phyloP scores from a whole-genome alignment of 441 rosid species.

The Croton setiger region DNA sequence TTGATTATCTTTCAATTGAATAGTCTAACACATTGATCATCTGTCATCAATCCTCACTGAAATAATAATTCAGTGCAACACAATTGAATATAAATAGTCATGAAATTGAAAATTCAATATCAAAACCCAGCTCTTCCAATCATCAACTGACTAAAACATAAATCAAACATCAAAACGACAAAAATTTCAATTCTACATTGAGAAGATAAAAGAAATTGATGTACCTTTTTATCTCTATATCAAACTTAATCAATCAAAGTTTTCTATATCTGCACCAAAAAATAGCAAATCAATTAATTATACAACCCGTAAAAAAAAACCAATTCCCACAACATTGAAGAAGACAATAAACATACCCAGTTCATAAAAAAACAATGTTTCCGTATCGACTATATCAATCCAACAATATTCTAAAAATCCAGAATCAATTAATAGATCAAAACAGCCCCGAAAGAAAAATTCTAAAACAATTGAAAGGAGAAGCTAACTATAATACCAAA shows the following conservation, averaged over 20 bases:
- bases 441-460: constrained; percentile 9
- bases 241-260: constrained; percentile 13
- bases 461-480: not conserved
- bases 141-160: constrained; percentile 19
- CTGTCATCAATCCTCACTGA: constrained; percentile 12
- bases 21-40: constrained; percentile 22
- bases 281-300: constrained; percentile 24
- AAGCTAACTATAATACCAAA: not conserved
- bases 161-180: constrained; percentile 6
- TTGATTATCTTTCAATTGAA: constrained; percentile 5
- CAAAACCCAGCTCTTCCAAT: constrained; percentile 20
- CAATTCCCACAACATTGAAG: constrained; percentile 21
- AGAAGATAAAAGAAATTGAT: not conserved
- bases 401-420: constrained; percentile 20
- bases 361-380: constrained; percentile 4
- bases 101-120: constrained; percentile 3
- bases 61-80: constrained; percentile 12
- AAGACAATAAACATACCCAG: constrained; percentile 24
- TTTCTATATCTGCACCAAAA: constrained; percentile 19
- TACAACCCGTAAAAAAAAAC: constrained; percentile 18
- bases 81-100: not conserved
- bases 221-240: constrained; percentile 16
- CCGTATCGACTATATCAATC: constrained; percentile 12
- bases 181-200: constrained; percentile 1
- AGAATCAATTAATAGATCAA: constrained; percentile 35